Base-by-base conservation (phyloP, 257 asterid species). In the Echites panduratus region DNA sequence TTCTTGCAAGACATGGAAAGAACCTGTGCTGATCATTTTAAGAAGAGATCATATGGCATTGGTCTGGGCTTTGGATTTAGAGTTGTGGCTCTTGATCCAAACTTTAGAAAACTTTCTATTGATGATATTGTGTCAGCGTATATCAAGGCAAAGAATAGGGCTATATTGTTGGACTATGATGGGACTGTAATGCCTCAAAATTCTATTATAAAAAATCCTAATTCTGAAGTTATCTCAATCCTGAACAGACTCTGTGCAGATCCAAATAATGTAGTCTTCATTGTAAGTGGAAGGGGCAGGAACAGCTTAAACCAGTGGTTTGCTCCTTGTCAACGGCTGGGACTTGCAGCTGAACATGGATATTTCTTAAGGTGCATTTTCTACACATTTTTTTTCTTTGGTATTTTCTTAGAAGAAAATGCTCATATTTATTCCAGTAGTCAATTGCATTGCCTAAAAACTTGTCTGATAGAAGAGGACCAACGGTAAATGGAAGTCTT, bases 291-390 rank as follows among this genome's bases (percentile, higher is more conserved):
- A 71, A 84, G 97, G 71, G 97, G 96, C 65, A 85, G 82, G 85
- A 86, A 80, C 41, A 88, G 90, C 84, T 82, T 90, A 78, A 84
- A 83, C 82, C 68, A 62, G 53, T 90, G 97, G 97, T 87, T 90
- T 83, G 75, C 76, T 78, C 90, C 96, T 44, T 90, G 97, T 86
- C 81, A 68, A 79, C 82, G 84, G 66, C 82, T 90, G 53, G 97
- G 97, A 38, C 89, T 90, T 77, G 96, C 97, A 58, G 97, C 96
- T 6, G 97, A 90, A 78, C 97, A 90, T 82, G 97, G 97, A 73
- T 90, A 85, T 83, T 90, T 85, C 72, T 66, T 89, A 78, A 89
- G 97, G 97, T 90, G 61, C 75, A 73, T 19, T 80, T 62, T 54
- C 72, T 59, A 54, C 38, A 52, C 47, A 9, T 9, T 66, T 41